Percentiles rank a stretch among this genome's conserved stretches.
Evolutionary conservation across 1,284 basidiomycete genomes (phyloP).

Genomic region (Peniophora sp.): DNA sequence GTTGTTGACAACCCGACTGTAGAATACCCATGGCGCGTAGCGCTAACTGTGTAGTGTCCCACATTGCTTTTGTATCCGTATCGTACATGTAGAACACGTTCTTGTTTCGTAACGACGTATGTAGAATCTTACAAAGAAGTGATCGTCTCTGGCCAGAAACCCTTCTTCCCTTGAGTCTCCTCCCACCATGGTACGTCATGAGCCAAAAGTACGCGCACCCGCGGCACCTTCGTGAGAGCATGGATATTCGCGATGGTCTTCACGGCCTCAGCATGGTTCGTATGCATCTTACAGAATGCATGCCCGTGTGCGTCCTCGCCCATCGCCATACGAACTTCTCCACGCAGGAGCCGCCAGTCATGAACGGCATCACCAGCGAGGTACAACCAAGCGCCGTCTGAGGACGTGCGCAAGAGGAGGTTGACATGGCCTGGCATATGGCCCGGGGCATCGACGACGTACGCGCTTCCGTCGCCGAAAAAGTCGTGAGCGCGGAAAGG

Average conservation of each 20-base stretch:
- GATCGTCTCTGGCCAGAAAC: not conserved
- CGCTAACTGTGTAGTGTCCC: not conserved
- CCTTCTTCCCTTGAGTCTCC: slow-evolving; percentile 28
- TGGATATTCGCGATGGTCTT: slow-evolving; percentile 34
- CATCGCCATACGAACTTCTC: slow-evolving; percentile 32
- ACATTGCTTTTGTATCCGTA: too few species aligned
- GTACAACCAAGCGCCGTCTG: slow-evolving; percentile 49
- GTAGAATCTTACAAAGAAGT: not conserved
- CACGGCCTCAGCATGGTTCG: slow-evolving; percentile 31
- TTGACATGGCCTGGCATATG: slow-evolving; percentile 48
- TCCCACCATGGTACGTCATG: slow-evolving; percentile 48
- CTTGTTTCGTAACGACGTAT: too few species aligned
- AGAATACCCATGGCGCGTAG: not conserved
- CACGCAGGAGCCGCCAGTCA: slow-evolving; percentile 41
- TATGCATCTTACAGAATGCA: slow-evolving; percentile 30
- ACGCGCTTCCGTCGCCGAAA: slow-evolving; percentile 49
- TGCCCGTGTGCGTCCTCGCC: slow-evolving; percentile 16
- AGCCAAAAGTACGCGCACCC: slow-evolving; percentile 40
- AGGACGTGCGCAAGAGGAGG: slow-evolving; percentile 44
- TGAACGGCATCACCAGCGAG: slow-evolving; percentile 51
- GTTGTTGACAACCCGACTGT: not conserved
- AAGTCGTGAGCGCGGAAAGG: slow-evolving; percentile 47
- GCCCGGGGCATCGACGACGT: slow-evolving; percentile 48
- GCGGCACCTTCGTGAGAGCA: slow-evolving; percentile 26
- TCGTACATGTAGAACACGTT: too few species aligned